These are phyloP conservation scores for Hypomyces rosellus DNA, from an alignment of 2,329 filamentous ascomycete species.

Conservation along the genomic window DNA sequence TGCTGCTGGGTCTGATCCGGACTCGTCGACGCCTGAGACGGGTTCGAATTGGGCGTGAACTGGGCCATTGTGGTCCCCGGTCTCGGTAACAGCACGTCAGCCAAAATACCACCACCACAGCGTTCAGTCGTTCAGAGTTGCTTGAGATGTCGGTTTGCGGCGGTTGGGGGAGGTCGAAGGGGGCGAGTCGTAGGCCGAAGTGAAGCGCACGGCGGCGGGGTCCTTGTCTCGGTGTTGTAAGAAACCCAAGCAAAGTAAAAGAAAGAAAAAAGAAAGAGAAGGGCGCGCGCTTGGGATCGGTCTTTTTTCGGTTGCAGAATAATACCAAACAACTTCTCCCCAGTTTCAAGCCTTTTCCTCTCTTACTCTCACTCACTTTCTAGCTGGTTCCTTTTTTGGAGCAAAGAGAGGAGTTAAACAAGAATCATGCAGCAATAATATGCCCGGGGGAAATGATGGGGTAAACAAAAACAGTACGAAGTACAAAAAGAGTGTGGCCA, in stretches of 20 bases:
- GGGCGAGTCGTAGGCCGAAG: constrained; percentile 14
- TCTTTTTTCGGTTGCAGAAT: too few species aligned
- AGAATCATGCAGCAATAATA: too few species aligned
- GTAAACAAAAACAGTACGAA: not conserved
- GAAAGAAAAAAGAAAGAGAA: not conserved
- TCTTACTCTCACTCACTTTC: too few species aligned
- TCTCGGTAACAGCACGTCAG: not conserved
- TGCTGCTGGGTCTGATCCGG: not conserved
- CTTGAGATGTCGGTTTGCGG: constrained; percentile 26
- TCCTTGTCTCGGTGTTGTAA: not conserved
- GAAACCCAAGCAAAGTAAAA: not conserved
- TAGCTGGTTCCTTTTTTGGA: too few species aligned
- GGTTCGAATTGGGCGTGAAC: constrained; percentile 14
- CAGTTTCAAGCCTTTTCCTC: too few species aligned
- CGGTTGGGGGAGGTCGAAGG: constrained; percentile 27
- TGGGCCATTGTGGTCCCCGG: constrained; percentile 15
- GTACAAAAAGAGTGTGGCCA: too few species aligned
- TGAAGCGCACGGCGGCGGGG: constrained; percentile 10
- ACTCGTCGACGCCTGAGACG: constrained; percentile 14
- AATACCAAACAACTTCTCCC: too few species aligned
- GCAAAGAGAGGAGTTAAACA: too few species aligned
- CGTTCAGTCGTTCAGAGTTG: not conserved
- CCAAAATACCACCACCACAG: not conserved
- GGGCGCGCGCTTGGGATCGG: too few species aligned
- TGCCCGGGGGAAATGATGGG: too few species aligned